Conservation (phyloP, 2,329 filamentous ascomycete genomes). For the Aspergillus tanneri region DNA sequence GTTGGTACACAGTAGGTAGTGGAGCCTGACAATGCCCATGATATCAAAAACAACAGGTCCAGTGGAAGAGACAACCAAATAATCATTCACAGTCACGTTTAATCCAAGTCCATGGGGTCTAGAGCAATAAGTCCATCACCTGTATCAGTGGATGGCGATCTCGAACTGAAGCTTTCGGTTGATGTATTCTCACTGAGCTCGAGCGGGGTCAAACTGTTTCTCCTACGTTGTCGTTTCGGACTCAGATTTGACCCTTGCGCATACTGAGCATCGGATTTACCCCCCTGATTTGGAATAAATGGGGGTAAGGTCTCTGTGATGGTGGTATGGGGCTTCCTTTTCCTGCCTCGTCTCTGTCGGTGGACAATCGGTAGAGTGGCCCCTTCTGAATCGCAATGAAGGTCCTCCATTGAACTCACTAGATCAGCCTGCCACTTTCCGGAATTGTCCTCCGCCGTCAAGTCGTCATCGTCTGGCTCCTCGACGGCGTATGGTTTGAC, state of each 20-base stretch:
- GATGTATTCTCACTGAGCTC: slow-evolving; percentile 18
- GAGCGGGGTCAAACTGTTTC: slow-evolving; percentile 17
- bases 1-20: too few relatives aligned
- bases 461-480: slow-evolving; percentile 33
- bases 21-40: too few relatives aligned
- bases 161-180: slow-evolving; percentile 23
- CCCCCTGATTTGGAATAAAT: not conserved
- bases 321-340: slow-evolving; percentile 33
- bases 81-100: slow-evolving; percentile 13
- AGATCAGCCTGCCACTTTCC: slow-evolving; percentile 32
- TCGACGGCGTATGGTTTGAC: slow-evolving; percentile 43
- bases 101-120: slow-evolving; percentile 40
- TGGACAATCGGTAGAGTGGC: slow-evolving; percentile 7
- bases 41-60: not conserved
- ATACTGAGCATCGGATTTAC: slow-evolving; percentile 12
- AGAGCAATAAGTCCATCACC: slow-evolving; percentile 15
- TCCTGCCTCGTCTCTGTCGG: slow-evolving; percentile 31
- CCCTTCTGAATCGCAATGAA: slow-evolving; percentile 32
- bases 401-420: slow-evolving; percentile 32
- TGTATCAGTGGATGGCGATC: slow-evolving; percentile 21
- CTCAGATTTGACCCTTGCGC: slow-evolving; percentile 13
- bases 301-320: slow-evolving; percentile 14
- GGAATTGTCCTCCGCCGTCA: not conserved
- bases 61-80: not conserved
- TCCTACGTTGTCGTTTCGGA: slow-evolving; percentile 29